Conservation (phyloP, 78 protist species). For the Planoprotostelium fungivorum region DNA sequence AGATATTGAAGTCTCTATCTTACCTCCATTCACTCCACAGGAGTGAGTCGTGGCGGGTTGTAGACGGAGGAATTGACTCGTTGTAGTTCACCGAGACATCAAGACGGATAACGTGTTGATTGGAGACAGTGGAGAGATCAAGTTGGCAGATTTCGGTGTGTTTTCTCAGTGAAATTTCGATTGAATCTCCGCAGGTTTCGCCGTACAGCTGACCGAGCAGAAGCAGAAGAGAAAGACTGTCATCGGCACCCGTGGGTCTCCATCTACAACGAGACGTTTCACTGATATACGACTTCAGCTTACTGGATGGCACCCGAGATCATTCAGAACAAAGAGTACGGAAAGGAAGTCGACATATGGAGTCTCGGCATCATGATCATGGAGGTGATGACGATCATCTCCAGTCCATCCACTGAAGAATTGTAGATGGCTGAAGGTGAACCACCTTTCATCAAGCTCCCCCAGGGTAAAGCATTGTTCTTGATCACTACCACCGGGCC, state of each 20-base stretch:
- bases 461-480: constrained; percentile 48
- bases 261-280: not conserved
- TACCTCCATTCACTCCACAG: not conserved
- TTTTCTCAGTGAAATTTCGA: not conserved
- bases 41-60: not conserved
- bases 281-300: not conserved
- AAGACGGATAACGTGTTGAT: constrained; percentile 74
- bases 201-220: constrained; percentile 12
- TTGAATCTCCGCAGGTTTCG: not conserved
- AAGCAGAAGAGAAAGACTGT: constrained; percentile 16
- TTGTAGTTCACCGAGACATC: constrained; percentile 73
- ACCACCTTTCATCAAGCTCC: constrained; percentile 64
- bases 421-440: constrained; percentile 57
- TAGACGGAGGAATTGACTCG: not conserved
- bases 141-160: constrained; percentile 80
- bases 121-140: constrained; percentile 47
- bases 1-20: not conserved
- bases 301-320: constrained; percentile 77
- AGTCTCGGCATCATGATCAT: constrained; percentile 19
- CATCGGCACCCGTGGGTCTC: constrained; percentile 38
- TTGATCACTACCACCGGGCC: constrained; percentile 53
- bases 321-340: not conserved
- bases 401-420: not conserved
- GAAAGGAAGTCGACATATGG: not conserved
- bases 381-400: constrained; percentile 24